Conservation (phyloP, 805 yeast genomes). For the Tetrapisispora pingtungensis region DNA sequence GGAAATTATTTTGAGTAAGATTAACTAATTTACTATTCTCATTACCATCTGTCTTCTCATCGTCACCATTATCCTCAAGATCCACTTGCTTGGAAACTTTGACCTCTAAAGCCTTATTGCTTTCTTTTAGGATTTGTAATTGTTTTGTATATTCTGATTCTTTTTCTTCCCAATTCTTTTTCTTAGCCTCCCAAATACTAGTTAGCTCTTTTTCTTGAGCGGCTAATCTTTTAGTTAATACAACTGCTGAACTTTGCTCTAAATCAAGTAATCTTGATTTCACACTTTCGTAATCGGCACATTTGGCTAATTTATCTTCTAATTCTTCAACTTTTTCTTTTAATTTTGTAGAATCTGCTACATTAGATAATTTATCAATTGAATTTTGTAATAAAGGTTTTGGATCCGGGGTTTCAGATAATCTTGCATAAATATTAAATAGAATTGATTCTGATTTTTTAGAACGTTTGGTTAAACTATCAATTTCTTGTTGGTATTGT, state of each 20-base stretch:
- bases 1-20: conserved; percentile 45
- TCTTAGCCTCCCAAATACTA: conserved; percentile 63
- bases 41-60: conserved; percentile 15
- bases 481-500: conserved; percentile 82
- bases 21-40: conserved; percentile 7
- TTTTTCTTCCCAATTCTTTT: conserved; percentile 53
- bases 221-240: conserved; percentile 41
- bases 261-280: conserved; percentile 49
- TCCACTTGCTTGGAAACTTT: conserved; percentile 53
- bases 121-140: conserved; percentile 41
- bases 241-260: conserved; percentile 52
- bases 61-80: conserved; percentile 29
- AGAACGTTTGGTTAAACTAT: conserved; percentile 64
- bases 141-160: conserved; percentile 45
- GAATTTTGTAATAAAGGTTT: conserved; percentile 66
- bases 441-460: conserved; percentile 66
- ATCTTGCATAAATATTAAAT: conserved; percentile 59
- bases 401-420: conserved; percentile 93
- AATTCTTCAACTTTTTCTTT: conserved; percentile 41
- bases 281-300: conserved; percentile 71
- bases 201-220: conserved; percentile 69
- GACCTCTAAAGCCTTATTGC: conserved; percentile 55
- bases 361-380: conserved; percentile 48
- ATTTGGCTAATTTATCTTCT: conserved; percentile 49
- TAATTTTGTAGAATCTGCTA: conserved; percentile 42